These are phyloP conservation scores for Ustilago cynodontis DNA, from an alignment of 1,284 basidiomycete genomes.

Conservation along the genomic window DNA sequence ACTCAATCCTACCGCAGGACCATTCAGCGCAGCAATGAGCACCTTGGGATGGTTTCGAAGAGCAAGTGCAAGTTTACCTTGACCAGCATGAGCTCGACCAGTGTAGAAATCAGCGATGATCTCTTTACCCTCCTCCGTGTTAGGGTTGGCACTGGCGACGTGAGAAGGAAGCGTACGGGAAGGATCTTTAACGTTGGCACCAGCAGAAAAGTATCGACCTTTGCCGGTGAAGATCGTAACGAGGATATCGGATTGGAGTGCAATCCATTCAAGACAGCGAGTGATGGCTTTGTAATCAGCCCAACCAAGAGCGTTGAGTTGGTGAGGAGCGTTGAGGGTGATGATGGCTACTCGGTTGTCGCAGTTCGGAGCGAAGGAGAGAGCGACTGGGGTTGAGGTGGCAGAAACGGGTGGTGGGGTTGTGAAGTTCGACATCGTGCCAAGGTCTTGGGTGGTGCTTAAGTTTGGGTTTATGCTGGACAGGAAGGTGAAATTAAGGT, in stretches of 20 bases:
- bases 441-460: not conserved
- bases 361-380: conserved; percentile 50
- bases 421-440: conserved; percentile 28
- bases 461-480: not conserved
- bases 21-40: conserved; percentile 58
- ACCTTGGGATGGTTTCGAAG: conserved; percentile 46
- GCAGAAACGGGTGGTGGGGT: conserved; percentile 23
- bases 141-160: conserved; percentile 17
- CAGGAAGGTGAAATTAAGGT: not conserved
- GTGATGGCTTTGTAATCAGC: conserved; percentile 41
- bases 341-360: conserved; percentile 49
- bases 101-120: conserved; percentile 32
- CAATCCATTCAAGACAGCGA: conserved; percentile 50
- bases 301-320: conserved; percentile 51
- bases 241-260: conserved; percentile 38
- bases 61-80: conserved; percentile 37
- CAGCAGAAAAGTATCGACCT: conserved; percentile 57
- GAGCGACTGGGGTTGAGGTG: conserved; percentile 33
- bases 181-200: conserved; percentile 55
- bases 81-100: conserved; percentile 14
- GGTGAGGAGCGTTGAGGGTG: conserved; percentile 38
- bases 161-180: conserved; percentile 29
- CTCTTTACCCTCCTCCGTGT: conserved; percentile 19
- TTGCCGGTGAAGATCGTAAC: conserved; percentile 54
- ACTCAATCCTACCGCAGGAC: conserved; percentile 52